These are phyloP conservation scores for Kalmanozyma brasiliensis DNA, from an alignment of 1,284 basidiomycete genomes.

Conservation along the genomic window DNA sequence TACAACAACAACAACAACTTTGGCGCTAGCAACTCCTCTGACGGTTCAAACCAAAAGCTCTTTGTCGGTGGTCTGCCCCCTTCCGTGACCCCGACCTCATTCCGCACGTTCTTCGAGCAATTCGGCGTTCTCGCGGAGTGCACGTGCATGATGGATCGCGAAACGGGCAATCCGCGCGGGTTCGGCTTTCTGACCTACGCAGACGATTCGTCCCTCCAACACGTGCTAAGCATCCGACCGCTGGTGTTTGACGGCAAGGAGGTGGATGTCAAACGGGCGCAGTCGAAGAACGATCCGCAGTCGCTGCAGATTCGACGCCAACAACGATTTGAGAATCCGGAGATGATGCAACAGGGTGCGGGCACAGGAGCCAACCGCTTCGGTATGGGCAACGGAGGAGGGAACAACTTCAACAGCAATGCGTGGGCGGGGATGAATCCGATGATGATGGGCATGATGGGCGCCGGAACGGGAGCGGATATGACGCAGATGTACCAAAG, in stretches of 20 bases:
- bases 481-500: conserved; percentile 73
- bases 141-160: conserved; percentile 97
- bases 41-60: conserved; percentile 70
- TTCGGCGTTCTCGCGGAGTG: conserved; percentile 92
- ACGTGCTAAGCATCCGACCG: conserved; percentile 67
- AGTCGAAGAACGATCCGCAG: conserved; percentile 48
- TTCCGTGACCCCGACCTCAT: conserved; percentile 89
- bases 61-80: conserved; percentile 95
- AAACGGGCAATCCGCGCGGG: conserved; percentile 93
- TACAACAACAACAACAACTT: background rate
- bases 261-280: conserved; percentile 85
- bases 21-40: conserved; percentile 2
- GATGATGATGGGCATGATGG: conserved; percentile 71
- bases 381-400: conserved; percentile 69
- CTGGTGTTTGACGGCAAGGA: conserved; percentile 70
- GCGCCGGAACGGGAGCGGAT: conserved; percentile 69
- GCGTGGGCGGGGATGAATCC: conserved; percentile 66
- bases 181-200: conserved; percentile 96
- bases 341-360: conserved; percentile 15
- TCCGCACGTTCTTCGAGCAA: conserved; percentile 90
- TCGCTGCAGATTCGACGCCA: conserved; percentile 32
- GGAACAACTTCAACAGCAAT: conserved; percentile 74
- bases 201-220: conserved; percentile 85
- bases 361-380: conserved; percentile 17
- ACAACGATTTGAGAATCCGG: conserved; percentile 26